phyloP scores from a whole-genome alignment of 208 protist species.

The Vickermania ingenoplastis region DNA sequence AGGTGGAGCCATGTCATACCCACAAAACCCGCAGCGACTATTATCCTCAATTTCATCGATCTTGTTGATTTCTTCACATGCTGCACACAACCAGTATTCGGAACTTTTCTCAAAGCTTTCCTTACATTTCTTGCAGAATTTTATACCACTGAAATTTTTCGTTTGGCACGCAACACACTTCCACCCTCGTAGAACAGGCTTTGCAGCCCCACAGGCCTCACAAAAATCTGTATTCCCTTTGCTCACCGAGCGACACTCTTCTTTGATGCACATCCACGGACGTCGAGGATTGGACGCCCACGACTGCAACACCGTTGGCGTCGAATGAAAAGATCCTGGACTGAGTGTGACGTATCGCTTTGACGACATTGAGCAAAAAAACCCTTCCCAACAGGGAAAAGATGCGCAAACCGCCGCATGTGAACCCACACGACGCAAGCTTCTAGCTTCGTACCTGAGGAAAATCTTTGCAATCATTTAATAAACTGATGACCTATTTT shows the following conservation, averaged over 20 bases:
- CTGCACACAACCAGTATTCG: conserved; percentile 78
- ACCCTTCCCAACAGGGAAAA: no score
- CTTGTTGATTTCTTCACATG: conserved; percentile 81
- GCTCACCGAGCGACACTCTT: conserved; percentile 57
- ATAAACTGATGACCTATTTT: no score
- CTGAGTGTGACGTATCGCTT: no score
- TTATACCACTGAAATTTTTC: conserved; percentile 64
- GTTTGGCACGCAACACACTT: conserved; percentile 59
- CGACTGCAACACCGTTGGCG: conserved; percentile 30
- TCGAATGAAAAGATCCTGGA: no score
- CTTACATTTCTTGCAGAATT: conserved; percentile 59
- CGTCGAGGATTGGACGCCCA: conserved; percentile 39
- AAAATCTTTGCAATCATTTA: no score
- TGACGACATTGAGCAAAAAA: no score
- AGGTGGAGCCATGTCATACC: conserved; percentile 82
- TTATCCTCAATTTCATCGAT: conserved; percentile 82
- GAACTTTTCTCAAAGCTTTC: conserved; percentile 25
- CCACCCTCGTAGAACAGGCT: conserved; percentile 65
- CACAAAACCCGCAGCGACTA: conserved; percentile 74
- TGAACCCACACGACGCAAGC: no score
- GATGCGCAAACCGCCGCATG: no score
- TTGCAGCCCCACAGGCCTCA: conserved; percentile 35
- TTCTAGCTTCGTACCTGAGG: no score
- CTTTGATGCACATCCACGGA: conserved; percentile 75
- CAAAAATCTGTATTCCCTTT: conserved; percentile 17